Base-by-base conservation (phyloP, 148 eudicot genomes). In the Nyssa sinensis region DNA sequence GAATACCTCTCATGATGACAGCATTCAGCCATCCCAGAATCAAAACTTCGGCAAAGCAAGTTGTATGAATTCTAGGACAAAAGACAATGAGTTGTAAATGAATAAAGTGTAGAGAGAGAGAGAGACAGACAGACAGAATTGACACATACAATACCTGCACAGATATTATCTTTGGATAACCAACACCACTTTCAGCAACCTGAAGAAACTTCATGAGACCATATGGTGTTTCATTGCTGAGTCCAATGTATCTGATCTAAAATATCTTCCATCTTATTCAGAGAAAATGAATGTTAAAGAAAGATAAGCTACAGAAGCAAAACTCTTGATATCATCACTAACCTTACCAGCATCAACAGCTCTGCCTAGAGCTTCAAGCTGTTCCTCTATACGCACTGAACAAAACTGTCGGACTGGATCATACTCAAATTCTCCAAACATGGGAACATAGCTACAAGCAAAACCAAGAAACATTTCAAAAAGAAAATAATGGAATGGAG, bases 131-230 rank as follows among this genome's bases (percentile, higher is more conserved):
- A 78, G 81, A 90, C 94, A 92, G 95, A 72, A 88, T 92, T 71
- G 95, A 92, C 95, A 92, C 88, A 81, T 90, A 92, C 76, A 90
- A 32, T 80, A 93, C 98, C 98, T 93, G 98, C 77, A 93, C 81
- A 51, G 97, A 84, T 66, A 86, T 82, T 77, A 93, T 88, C 81
- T 72, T 89, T 28, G 85, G 84, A 82, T 55, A 61, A 67, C 76
- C 73, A 41, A 74, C 55, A 24, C 74, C 61, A 62, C 69, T 59
- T 70, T 84, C 81, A 62, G 91, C 83, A 64, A 79, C 78, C 14
- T 91, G 88, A 69, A 86, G 85, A 75, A 93, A 93, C 84, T 93
- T 93, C 98, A 93, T 93, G 71, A 93, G 64, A 33, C 98, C 98
- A 79, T 91, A 91, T 5, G 98, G 97, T 62, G 98, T 91, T 84